Base-by-base conservation (phyloP, 2,329 filamentous ascomycete species). In the Zymoseptoria pseudotritici region DNA sequence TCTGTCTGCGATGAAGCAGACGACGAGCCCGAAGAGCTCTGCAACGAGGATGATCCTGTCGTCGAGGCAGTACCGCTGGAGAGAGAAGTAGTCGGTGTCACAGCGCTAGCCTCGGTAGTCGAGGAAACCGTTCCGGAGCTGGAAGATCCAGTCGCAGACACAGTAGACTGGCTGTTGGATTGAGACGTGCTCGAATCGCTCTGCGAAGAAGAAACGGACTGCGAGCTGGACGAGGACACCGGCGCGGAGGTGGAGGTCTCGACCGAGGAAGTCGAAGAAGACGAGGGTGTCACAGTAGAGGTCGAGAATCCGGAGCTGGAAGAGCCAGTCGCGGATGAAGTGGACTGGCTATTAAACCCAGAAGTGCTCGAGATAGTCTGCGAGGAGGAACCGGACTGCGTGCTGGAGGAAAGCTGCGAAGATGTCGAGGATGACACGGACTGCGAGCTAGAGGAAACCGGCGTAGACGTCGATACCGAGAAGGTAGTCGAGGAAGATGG, bases 121-220 rank as follows among this genome's bases (percentile, higher is more conserved):
- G 56, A 61, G n/a, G 19, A 59, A 24, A 54, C 56, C 10, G 53
- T 58, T n/a, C 50, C 46, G 31, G 53, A 52, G 17, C 58, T 63
- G 19, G 55, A 53, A 8, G 49, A 24, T 19, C 52, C 61, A 13
- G 49, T 56, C 11, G 49, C 55, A 17, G 61, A 63, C 19, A 61
- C 61, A 20, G 51, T 60, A 3, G 13, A 17, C 36, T 46, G 36
- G 13, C 3, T n/a, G 36, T n/a, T 46, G 17, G 36, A 17, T 6
- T 42, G 36, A 42, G 36, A 42, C 5, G 36, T 4, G 36, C 36
- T 42, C 36, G 17, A 42, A 6, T 17, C 36, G 11, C 3, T 42
- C 36, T 42, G 36, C 7, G 31, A 36, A 36, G 31, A 4, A 10
- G 31, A 36, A 13, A 13, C 31, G 9, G 31, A 36, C 31, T 36